Base-by-base conservation (phyloP, 306 rosid genomes). In the Morella rubra region DNA sequence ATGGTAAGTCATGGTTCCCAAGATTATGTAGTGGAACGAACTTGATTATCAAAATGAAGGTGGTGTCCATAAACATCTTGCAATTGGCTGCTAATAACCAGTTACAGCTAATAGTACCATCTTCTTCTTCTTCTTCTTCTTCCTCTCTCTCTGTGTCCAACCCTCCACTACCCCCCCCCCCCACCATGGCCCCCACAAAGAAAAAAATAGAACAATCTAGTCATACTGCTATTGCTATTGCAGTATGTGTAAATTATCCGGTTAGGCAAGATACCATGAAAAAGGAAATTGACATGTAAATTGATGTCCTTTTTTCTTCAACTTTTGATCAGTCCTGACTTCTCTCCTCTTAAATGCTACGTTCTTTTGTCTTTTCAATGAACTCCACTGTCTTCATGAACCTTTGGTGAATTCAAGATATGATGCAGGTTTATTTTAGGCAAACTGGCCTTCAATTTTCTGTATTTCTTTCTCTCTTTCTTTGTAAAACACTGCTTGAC, bases 1-100 rank as follows among this genome's bases (percentile, higher is more conserved):
- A 89, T 87, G 94, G 93, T 90, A 82, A 75, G 72, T 53, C 41
- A 44, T 40, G 15, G 24, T 41, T 68, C 44, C 77, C 20, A 47
- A 24, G 55, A 19, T 11, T 24, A 54, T 42, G 52, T 49, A 51
- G 46, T 60, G 18, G 58, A 60, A 13, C 56, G 3, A 70, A 70
- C 18, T 24, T 40, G 62, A 56, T 4, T 8, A 56, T 56, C 32
- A 56, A 20, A n/a, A n/a, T 19, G 27, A 56, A 56, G 37, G 13
- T 20, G 37, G 37, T 7, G 4, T 56, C 7, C 62, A 56, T 20
- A 15, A 64, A 8, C 18, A 61, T 61, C 44, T 24, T 60, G 19
- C 16, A 27, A 27, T 27, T 32, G 16, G 44, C 18, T 60, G 42
- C n/a, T 6, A 60, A 27, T 60, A 13, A 27, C 24, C 44, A 60